Percentiles rank a stretch among this genome's conserved stretches.
phyloP scores from a whole-genome alignment of 1,284 basidiomycete species.

The Fomitopsis palustris region DNA sequence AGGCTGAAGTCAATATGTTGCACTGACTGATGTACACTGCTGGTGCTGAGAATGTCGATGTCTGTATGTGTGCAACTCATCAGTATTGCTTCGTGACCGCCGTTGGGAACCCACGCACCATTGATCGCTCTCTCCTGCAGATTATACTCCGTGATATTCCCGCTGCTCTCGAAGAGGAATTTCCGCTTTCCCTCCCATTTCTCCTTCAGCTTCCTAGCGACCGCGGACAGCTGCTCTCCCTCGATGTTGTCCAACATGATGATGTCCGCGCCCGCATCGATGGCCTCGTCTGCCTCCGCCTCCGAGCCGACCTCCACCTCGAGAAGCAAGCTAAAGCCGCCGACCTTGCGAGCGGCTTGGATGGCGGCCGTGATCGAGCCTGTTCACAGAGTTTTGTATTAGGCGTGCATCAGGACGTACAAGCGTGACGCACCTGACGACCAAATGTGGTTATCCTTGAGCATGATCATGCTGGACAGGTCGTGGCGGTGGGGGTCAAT shows the following conservation, averaged over 20 bases:
- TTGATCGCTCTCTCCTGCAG: slow-evolving; percentile 71
- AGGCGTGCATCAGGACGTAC: not conserved
- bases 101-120: slow-evolving; percentile 43
- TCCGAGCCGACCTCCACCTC: slow-evolving; percentile 93
- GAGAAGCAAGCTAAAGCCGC: slow-evolving; percentile 90
- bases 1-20: slow-evolving; percentile 93
- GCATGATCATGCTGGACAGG: slow-evolving; percentile 98
- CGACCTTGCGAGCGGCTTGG: slow-evolving; percentile 79
- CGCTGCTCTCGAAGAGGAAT: slow-evolving; percentile 89
- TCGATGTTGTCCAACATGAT: slow-evolving; percentile 98
- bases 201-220: slow-evolving; percentile 70
- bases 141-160: slow-evolving; percentile 87
- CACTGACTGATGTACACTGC: slow-evolving; percentile 88
- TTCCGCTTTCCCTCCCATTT: slow-evolving; percentile 77
- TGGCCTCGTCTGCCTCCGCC: slow-evolving; percentile 92
- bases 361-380: slow-evolving; percentile 92
- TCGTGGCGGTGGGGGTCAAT: slow-evolving; percentile 97
- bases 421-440: slow-evolving; percentile 65
- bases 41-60: slow-evolving; percentile 92
- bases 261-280: slow-evolving; percentile 94
- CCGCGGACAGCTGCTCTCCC: slow-evolving; percentile 65
- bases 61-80: slow-evolving; percentile 43
- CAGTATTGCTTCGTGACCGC: slow-evolving; percentile 1
- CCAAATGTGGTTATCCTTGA: slow-evolving; percentile 99
- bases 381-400: slow-evolving; percentile 19